Conservation (phyloP, 164 flowering plant species). For the Magnolia sinica region DNA sequence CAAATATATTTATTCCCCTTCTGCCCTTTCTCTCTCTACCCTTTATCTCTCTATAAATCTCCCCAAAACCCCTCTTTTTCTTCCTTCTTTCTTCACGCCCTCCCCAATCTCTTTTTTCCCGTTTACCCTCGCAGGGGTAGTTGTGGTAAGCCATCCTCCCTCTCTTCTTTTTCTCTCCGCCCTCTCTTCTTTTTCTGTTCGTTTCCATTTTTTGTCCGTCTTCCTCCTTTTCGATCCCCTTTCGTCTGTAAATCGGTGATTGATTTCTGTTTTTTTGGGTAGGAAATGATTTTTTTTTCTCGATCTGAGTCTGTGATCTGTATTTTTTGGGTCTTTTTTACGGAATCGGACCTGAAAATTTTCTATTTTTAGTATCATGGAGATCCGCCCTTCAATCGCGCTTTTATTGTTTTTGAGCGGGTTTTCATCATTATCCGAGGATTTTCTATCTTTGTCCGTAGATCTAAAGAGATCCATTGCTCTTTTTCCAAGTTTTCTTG, state of each 20-base stretch:
- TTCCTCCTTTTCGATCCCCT: neutral
- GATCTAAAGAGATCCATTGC: neutral
- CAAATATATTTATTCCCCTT: neutral
- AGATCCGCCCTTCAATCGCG: neutral
- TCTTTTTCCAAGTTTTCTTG: neutral
- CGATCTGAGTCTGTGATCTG: neutral
- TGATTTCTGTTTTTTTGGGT: neutral
- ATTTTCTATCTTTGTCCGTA: neutral
- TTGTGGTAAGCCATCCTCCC: neutral
- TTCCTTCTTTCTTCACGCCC: conserved; percentile 1
- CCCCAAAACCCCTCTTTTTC: neutral
- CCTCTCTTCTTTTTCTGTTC: neutral
- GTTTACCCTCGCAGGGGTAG: neutral
- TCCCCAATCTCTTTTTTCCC: neutral
- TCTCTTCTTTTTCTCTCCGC: neutral
- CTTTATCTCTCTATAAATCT: conserved; percentile 7
- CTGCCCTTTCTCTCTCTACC: conserved; percentile 1
- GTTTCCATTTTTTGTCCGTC: neutral
- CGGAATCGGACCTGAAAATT: neutral
- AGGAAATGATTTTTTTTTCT: neutral
- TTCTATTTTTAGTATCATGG: neutral
- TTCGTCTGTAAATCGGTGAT: neutral
- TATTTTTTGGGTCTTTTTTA: neutral
- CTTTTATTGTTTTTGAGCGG: neutral
- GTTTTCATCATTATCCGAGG: neutral